A percentile compares a stretch with the other conserved stretches of the same genome.
These are phyloP conservation scores for Neurospora discreta DNA, from an alignment of 495 filamentous ascomycete species.

Conservation along the genomic window DNA sequence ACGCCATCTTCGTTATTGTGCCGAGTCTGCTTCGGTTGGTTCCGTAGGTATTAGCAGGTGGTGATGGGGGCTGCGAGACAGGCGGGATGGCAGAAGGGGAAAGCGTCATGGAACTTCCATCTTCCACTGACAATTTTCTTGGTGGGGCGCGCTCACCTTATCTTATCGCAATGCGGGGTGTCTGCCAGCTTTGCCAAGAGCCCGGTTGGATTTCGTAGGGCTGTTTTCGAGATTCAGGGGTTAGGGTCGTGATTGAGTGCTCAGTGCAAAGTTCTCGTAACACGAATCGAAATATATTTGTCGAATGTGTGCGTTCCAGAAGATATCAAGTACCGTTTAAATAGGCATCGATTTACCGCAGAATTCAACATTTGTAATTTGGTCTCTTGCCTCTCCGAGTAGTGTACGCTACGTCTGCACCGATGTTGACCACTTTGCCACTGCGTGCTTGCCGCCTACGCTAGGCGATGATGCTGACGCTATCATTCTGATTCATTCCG, in stretches of 20 bases:
- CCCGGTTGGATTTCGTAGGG: no score
- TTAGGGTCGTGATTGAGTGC: no score
- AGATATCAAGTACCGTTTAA: neutral
- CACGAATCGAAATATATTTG: neutral
- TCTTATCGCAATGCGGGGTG: constrained; percentile 16
- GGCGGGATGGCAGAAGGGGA: neutral
- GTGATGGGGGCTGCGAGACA: no score
- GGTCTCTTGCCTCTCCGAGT: neutral
- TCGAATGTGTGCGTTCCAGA: neutral
- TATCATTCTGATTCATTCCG: neutral
- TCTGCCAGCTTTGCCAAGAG: neutral
- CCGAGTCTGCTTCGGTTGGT: neutral
- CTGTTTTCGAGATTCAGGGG: neutral
- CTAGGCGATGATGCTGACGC: neutral
- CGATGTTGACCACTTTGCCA: neutral
- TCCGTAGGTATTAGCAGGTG: neutral
- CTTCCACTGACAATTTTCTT: neutral
- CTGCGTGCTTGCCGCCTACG: neutral
- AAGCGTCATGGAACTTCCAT: neutral
- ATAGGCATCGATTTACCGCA: neutral
- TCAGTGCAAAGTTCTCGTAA: no score
- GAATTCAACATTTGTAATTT: neutral
- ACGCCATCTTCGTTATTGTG: constrained; percentile 2
- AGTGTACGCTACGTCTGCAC: no score
- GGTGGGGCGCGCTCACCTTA: neutral